Conservation (phyloP, 2,329 filamentous ascomycete species). For the Ophiostoma piceae region DNA sequence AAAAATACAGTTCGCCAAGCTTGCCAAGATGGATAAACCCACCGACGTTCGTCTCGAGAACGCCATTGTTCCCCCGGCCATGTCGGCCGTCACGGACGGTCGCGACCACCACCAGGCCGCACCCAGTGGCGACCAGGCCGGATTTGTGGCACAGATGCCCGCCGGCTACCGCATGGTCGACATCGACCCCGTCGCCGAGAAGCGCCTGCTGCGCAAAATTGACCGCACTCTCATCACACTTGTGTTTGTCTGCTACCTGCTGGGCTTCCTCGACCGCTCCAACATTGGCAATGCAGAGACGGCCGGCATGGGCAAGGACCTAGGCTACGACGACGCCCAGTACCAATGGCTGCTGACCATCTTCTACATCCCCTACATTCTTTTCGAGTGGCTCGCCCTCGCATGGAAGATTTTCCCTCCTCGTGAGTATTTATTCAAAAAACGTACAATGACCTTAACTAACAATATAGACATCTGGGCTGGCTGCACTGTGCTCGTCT, state of each 20-base stretch:
- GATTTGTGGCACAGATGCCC: neutral
- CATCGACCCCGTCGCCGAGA: slow-evolving; percentile 34
- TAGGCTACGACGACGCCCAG: slow-evolving; percentile 36
- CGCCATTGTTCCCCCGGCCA: neutral
- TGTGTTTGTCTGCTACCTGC: slow-evolving; percentile 32
- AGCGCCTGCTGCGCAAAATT: slow-evolving; percentile 35
- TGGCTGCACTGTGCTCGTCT: slow-evolving; percentile 29
- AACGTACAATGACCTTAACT: neutral
- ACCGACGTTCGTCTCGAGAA: slow-evolving; percentile 16
- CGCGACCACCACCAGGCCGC: neutral
- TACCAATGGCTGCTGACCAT: slow-evolving; percentile 44
- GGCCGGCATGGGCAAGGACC: slow-evolving; percentile 32
- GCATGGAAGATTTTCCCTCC: slow-evolving; percentile 41
- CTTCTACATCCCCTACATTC: slow-evolving; percentile 43
- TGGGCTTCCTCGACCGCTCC: slow-evolving; percentile 30
- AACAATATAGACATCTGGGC: slow-evolving; percentile 31
- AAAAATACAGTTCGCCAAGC: slow-evolving; percentile 4
- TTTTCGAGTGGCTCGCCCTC: slow-evolving; percentile 41
- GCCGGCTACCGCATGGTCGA: slow-evolving; percentile 10
- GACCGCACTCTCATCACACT: slow-evolving; percentile 34
- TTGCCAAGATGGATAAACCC: slow-evolving; percentile 22
- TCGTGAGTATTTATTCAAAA: slow-evolving; percentile 31
- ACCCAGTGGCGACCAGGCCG: neutral
- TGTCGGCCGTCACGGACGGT: neutral
- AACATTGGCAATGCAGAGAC: slow-evolving; percentile 31